Conservation (phyloP, 2,329 filamentous ascomycete genomes). For the Verticillium zaregamsianum region DNA sequence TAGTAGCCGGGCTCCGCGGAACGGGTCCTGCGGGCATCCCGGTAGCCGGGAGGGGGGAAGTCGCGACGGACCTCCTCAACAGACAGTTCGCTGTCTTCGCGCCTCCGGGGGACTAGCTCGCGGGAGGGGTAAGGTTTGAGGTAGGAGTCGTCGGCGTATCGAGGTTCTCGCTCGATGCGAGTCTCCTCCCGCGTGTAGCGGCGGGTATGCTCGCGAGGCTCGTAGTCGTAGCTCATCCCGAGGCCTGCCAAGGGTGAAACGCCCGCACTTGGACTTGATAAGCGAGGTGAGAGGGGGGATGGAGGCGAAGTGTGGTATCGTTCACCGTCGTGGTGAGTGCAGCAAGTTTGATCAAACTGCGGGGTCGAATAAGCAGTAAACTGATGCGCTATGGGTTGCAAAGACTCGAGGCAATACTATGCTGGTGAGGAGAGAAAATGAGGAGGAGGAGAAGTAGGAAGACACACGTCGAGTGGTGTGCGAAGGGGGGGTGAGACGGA, state of each 20-base stretch:
- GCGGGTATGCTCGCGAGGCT: constrained; percentile 37
- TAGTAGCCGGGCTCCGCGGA: constrained; percentile 60
- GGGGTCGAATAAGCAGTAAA: not conserved
- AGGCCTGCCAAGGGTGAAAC: not conserved
- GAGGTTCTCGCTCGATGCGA: constrained; percentile 44
- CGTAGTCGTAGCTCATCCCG: constrained; percentile 48
- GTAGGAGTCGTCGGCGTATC: constrained; percentile 49
- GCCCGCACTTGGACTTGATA: not conserved
- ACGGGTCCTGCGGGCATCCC: constrained; percentile 55
- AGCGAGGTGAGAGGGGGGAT: not conserved
- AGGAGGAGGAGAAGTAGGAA: not conserved
- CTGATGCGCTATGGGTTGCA: not conserved
- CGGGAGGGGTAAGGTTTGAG: constrained; percentile 39
- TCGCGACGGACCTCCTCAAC: constrained; percentile 82
- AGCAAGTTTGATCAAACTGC: not conserved
- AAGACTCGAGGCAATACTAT: not conserved
- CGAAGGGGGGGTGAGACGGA: not conserved
- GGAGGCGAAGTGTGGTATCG: not conserved
- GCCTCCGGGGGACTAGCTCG: constrained; percentile 53
- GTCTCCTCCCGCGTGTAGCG: constrained; percentile 52
- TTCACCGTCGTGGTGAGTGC: not conserved
- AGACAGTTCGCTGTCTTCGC: constrained; percentile 70
- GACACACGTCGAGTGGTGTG: not conserved
- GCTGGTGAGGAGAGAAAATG: not conserved
- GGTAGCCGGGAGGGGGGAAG: constrained; percentile 68